phyloP scores from a whole-genome alignment of 2,329 filamentous ascomycete genomes.

The Fusarium sulawesiense region DNA sequence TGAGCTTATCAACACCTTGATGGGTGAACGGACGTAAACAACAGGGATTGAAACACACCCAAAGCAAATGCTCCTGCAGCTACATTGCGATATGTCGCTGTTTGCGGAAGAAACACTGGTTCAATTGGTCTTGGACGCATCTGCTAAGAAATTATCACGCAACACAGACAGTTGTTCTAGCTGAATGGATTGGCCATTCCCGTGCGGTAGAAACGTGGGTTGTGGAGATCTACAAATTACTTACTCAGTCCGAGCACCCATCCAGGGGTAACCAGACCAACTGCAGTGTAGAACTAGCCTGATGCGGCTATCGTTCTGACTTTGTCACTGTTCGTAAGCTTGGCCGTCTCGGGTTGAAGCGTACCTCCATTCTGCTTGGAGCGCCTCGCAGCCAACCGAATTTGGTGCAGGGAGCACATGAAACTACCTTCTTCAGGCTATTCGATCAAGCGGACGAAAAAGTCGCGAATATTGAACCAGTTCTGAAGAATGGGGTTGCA shows the following conservation, averaged over 20 bases:
- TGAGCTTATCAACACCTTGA: neutral
- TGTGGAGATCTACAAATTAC: conserved; percentile 34
- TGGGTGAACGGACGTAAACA: conserved; percentile 1
- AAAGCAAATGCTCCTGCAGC: neutral
- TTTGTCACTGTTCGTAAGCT: conserved; percentile 4
- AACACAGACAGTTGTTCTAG: conserved; percentile 21
- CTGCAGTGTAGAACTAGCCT: conserved; percentile 12
- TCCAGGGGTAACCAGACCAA: conserved; percentile 30
- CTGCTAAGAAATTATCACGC: conserved; percentile 22
- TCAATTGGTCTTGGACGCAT: conserved; percentile 4
- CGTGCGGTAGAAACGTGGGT: conserved; percentile 29
- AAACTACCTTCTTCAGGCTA: conserved; percentile 25
- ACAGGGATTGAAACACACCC: conserved; percentile 11
- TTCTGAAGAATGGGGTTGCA: neutral
- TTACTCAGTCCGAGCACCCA: conserved; percentile 24
- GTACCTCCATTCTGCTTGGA: conserved; percentile 19
- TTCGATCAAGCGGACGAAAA: neutral
- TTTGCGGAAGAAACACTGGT: conserved; percentile 10
- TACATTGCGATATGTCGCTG: neutral
- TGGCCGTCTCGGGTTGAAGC: conserved; percentile 22
- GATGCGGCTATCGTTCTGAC: conserved; percentile 12
- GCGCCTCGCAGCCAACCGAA: conserved; percentile 23
- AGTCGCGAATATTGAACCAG: conserved; percentile 14
- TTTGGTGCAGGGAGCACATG: conserved; percentile 22
- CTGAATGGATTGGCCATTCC: conserved; percentile 20